Evolutionary conservation across 257 asterid genomes (phyloP).

Genomic region (Capsicum rhomboideum): DNA sequence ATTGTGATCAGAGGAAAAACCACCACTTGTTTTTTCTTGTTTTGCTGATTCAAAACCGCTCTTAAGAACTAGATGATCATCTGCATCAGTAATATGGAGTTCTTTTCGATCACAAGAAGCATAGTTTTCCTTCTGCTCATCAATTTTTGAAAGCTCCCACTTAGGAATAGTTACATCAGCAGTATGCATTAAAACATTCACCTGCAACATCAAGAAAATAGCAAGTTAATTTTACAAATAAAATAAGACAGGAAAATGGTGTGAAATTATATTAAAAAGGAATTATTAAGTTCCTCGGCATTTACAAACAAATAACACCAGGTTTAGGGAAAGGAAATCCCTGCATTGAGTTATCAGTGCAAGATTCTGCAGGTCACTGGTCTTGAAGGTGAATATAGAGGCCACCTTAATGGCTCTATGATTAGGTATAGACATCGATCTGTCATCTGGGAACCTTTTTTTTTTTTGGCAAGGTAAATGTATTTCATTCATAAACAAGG

Average conservation of each 20-base stretch:
- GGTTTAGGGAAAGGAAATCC: not conserved
- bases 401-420: not conserved
- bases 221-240: not conserved
- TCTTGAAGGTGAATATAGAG: not conserved
- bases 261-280: not conserved
- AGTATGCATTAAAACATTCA: constrained; percentile 57
- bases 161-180: constrained; percentile 20
- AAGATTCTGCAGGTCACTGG: not conserved
- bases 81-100: constrained; percentile 6
- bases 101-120: constrained; percentile 22
- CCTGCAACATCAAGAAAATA: constrained; percentile 25
- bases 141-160: constrained; percentile 5
- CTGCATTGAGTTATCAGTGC: not conserved
- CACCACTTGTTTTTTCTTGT: constrained; percentile 4
- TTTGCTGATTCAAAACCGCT: not conserved
- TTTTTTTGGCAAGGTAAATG: too few species aligned
- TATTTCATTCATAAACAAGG: too few species aligned
- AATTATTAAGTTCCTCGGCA: not conserved
- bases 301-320: not conserved
- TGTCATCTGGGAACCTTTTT: not conserved
- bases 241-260: not conserved
- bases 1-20: not conserved
- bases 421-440: not conserved
- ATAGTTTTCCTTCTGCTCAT: constrained; percentile 16
- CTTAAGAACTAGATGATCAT: constrained; percentile 1